These are phyloP conservation scores for Barnettozyma sp. DNA, from an alignment of 805 yeast species.

Conservation along the genomic window DNA sequence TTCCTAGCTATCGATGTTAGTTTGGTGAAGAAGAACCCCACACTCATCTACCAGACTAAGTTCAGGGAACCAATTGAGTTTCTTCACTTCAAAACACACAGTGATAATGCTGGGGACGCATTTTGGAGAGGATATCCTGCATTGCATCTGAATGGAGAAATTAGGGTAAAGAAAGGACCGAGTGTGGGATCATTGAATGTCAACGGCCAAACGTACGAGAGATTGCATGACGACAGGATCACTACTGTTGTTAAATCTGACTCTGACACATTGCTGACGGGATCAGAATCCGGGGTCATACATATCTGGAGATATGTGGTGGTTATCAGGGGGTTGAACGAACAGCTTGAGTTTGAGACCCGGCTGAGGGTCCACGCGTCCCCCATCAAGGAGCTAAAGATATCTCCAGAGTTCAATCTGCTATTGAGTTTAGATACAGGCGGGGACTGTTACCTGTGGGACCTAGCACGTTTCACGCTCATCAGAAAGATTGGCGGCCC, in stretches of 20 bases:
- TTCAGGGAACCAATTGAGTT: slow-evolving; percentile 34
- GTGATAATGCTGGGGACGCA: slow-evolving; percentile 26
- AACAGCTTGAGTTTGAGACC: slow-evolving; percentile 33
- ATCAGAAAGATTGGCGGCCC: slow-evolving; percentile 33
- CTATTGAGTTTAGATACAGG: slow-evolving; percentile 46
- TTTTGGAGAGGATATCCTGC: slow-evolving; percentile 48
- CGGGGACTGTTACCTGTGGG: slow-evolving; percentile 62
- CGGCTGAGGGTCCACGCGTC: slow-evolving; percentile 53
- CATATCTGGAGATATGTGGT: slow-evolving; percentile 43
- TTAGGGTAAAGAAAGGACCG: slow-evolving; percentile 21
- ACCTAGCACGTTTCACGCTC: slow-evolving; percentile 43
- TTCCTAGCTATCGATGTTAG: slow-evolving; percentile 30
- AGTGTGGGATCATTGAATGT: slow-evolving; percentile 19
- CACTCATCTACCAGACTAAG: slow-evolving; percentile 38
- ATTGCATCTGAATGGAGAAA: slow-evolving; percentile 22
- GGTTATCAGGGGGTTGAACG: slow-evolving; percentile 15
- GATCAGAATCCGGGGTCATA: slow-evolving; percentile 51
- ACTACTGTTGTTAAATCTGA: slow-evolving; percentile 24
- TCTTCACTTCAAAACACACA: slow-evolving; percentile 38
- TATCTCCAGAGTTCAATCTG: slow-evolving; percentile 46
- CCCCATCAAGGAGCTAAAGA: slow-evolving; percentile 38
- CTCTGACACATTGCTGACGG: slow-evolving; percentile 27
- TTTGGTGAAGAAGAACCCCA: slow-evolving; percentile 30
- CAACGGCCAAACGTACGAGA: slow-evolving; percentile 24
- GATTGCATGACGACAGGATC: slow-evolving; percentile 27